These are phyloP conservation scores for Mycena kentingensis DNA, from an alignment of 768 basidiomycete genomes.

Conservation along the genomic window DNA sequence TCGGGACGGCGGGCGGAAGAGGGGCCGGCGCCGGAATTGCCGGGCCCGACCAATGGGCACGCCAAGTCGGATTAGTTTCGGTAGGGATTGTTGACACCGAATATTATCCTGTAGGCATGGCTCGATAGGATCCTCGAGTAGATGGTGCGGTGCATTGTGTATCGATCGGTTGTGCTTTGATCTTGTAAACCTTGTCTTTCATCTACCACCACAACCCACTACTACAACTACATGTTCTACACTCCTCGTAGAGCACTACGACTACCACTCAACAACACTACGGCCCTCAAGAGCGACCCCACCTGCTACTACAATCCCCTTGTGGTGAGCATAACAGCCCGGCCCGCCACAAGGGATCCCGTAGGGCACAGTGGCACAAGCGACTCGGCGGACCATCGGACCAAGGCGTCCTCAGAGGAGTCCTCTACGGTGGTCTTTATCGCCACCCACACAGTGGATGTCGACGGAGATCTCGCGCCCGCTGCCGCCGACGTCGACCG, in stretches of 20 bases:
- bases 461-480: too few species aligned
- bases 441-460: too few species aligned
- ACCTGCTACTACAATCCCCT: background rate
- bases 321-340: background rate
- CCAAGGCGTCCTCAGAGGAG: too few species aligned
- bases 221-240: background rate
- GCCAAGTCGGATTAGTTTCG: background rate
- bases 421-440: too few species aligned
- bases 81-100: background rate
- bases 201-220: background rate
- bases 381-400: too few species aligned
- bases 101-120: background rate
- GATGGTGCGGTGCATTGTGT: background rate
- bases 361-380: too few species aligned
- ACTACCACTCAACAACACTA: background rate
- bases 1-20: slow-evolving; percentile 63
- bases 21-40: slow-evolving; percentile 28
- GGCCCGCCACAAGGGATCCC: background rate
- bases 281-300: background rate
- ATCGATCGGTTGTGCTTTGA: slow-evolving; percentile 2
- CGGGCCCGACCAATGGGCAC: background rate
- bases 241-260: background rate
- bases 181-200: background rate
- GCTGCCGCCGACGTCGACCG: too few species aligned
- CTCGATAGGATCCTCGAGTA: background rate